Evolutionary conservation across 2,329 filamentous ascomycete genomes (phyloP).

Genomic region (Botryotinia calthae): DNA sequence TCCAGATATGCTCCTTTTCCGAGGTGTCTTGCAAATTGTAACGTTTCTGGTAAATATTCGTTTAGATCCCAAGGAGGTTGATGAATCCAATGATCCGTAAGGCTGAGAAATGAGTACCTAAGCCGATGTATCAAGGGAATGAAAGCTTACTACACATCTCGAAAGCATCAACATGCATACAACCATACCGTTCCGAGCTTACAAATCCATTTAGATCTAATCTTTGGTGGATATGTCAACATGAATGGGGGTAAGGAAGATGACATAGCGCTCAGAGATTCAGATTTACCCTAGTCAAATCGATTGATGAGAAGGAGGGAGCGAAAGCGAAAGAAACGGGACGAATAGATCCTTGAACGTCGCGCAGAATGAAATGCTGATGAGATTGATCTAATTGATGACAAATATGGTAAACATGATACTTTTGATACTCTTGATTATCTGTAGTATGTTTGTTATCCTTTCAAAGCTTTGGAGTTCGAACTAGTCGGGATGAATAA

Average conservation of each 20-base stretch:
- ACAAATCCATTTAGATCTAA: slow-evolving; percentile 10
- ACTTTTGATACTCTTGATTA: slow-evolving; percentile 2
- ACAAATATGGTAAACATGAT: not conserved
- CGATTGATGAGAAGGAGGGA: not conserved
- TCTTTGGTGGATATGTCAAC: not conserved
- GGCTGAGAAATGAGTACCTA: slow-evolving; percentile 1
- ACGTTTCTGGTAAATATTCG: slow-evolving; percentile 2
- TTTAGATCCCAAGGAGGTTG: not conserved
- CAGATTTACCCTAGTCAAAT: not conserved
- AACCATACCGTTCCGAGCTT: not conserved
- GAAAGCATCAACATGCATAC: slow-evolving; percentile 6
- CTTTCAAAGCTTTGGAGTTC: not conserved
- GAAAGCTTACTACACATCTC: slow-evolving; percentile 7
- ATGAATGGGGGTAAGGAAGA: not conserved
- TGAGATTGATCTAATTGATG: not conserved
- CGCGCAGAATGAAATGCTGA: not conserved
- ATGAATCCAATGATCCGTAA: slow-evolving; percentile 1
- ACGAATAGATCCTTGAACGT: not conserved
- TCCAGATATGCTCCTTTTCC: not conserved
- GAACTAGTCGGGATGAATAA: not conserved
- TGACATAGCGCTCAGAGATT: not conserved
- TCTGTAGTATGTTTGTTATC: not conserved
- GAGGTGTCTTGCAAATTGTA: not conserved
- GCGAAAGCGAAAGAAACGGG: not conserved
- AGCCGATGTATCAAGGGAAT: not conserved